Evolutionary conservation across 139 green algal genomes (phyloP), one percentile per base, ranked within the genome.

Genomic region (Auxenochlorella protothecoides): DNA sequence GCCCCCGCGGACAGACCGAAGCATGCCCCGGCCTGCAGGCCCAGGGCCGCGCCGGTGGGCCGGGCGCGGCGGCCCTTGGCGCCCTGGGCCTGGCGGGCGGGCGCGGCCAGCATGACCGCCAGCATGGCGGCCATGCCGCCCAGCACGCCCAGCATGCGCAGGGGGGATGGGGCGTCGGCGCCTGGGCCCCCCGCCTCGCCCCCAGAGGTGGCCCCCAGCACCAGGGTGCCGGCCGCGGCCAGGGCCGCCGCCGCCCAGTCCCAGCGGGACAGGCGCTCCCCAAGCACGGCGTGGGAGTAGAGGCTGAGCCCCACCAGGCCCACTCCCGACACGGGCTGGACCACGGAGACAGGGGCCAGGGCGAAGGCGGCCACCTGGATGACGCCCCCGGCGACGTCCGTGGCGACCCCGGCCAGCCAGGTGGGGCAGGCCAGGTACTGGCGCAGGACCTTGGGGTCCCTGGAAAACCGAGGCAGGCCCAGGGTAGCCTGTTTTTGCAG

Each of bases 231-330:
- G 0, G 73, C 5, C 14, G 72, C 74, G 2, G 85, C 83, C 0
- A 91, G 53, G 3, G 63, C 75, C 9, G 89, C 87, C 3, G 85
- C 87, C 2, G 53, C 53, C 90, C 90, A 95, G 63, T 93, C 85
- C 12, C 67, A 53, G 4, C 55, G 27, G 14, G 69, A 65, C 75
- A 93, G 71, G 8, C 78, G 75, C 77, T 93, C 88, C 69, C 86
- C 81, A 3, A 96, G 80, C 71, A 90, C 91, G 57, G 96, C 86
- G 80, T 97, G 91, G 14, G 81, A 90, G 74, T 96, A 97, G 3
- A 93, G 71, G 2, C 90, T 83, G 59, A 97, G 80, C 0, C 91
- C 69, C 7, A 91, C 91, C 55, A 97, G 79, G 2, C 91, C 91
- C 51, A 92, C 65, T 3, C 85, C 88, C 13, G 86, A 89, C 14